Conservation (phyloP, 2,329 filamentous ascomycete species). For the Phoma herbarum region DNA sequence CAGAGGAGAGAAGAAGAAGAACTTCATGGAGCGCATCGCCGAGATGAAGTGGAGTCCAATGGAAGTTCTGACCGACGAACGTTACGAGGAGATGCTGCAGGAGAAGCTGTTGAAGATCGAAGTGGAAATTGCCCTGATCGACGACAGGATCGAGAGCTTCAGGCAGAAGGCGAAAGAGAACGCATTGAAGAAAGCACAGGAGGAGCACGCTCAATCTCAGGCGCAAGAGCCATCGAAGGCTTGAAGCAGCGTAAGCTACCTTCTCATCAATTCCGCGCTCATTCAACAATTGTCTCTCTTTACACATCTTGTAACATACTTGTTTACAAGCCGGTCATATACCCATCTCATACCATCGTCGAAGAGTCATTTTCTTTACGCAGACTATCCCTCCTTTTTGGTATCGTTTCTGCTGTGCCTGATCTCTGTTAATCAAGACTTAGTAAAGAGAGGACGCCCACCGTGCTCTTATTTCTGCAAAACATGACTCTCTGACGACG, state of each 20-base stretch:
- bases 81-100: conserved; percentile 74
- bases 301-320: not conserved
- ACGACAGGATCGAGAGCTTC: conserved; percentile 73
- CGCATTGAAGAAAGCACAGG: conserved; percentile 25
- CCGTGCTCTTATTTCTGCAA: too few relatives aligned
- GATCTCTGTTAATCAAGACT: not conserved
- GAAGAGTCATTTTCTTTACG: not conserved
- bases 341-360: not conserved
- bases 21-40: conserved; percentile 60
- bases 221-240: conserved; percentile 13
- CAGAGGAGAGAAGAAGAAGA: conserved; percentile 43
- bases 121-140: conserved; percentile 78
- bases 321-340: not conserved
- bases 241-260: not conserved
- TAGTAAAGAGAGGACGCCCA: too few relatives aligned
- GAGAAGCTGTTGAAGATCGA: conserved; percentile 77
- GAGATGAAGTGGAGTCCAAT: conserved; percentile 77
- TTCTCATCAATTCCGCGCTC: not conserved
- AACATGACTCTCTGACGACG: too few relatives aligned
- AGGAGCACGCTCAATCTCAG: conserved; percentile 1
- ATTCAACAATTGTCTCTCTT: not conserved
- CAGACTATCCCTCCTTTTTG: not conserved
- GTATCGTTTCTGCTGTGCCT: not conserved
- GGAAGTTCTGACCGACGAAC: conserved; percentile 72
- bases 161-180: conserved; percentile 37